These are phyloP conservation scores for Parsonsia alboflavescens DNA, from an alignment of 257 asterid species.

Conservation along the genomic window DNA sequence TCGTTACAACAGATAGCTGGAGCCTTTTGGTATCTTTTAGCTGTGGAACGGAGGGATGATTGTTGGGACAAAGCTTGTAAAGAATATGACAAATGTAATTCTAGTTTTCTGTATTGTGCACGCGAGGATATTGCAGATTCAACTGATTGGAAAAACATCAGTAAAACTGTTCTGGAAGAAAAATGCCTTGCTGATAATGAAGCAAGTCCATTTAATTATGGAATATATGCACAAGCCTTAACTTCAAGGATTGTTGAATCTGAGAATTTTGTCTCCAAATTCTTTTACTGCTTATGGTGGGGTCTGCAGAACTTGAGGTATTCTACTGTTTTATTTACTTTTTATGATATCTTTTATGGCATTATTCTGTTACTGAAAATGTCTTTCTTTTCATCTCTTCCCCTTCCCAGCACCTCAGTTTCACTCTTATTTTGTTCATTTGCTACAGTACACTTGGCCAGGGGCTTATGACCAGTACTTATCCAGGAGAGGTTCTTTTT, in stretches of 20 bases:
- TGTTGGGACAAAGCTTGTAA: conserved; percentile 84
- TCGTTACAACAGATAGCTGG: conserved; percentile 62
- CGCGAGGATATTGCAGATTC: conserved; percentile 36
- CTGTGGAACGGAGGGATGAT: conserved; percentile 78
- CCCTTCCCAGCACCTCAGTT: neutral
- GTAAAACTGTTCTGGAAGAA: conserved; percentile 45
- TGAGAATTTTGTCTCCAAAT: conserved; percentile 53
- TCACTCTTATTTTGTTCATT: conserved; percentile 13
- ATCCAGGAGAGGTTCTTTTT: conserved; percentile 79
- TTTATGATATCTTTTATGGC: neutral
- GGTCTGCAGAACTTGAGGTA: conserved; percentile 88
- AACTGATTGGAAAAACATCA: conserved; percentile 53
- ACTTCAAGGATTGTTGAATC: conserved; percentile 65
- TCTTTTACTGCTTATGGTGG: conserved; percentile 93
- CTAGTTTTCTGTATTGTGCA: conserved; percentile 53
- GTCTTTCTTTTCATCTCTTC: conserved; percentile 1
- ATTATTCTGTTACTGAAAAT: neutral
- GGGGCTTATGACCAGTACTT: conserved; percentile 89
- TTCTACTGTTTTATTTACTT: neutral
- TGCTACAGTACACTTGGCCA: conserved; percentile 80
- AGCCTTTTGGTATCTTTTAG: conserved; percentile 86
- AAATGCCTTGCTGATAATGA: conserved; percentile 46
- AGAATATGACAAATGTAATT: conserved; percentile 37
- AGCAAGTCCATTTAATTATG: conserved; percentile 47
- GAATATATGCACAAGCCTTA: conserved; percentile 70